phyloP scores from a whole-genome alignment of 2,329 filamentous ascomycete genomes.

The Penicillium sp. region DNA sequence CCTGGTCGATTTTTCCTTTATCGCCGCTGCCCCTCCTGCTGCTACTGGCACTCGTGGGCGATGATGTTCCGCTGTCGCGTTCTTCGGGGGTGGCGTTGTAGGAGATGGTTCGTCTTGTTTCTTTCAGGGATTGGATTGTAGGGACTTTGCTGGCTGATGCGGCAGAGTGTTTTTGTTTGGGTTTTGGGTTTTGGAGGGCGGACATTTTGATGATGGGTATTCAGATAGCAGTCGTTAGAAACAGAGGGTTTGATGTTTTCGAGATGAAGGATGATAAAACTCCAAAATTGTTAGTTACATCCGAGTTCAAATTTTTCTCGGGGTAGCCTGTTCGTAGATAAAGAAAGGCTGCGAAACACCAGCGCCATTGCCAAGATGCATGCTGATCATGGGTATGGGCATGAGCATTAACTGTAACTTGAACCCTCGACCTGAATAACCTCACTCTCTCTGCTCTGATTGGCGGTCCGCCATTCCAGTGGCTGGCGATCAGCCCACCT shows the following conservation, averaged over 20 bases:
- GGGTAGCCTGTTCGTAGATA: background rate
- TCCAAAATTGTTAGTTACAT: background rate
- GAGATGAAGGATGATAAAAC: too few species aligned
- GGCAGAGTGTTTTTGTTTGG: constrained; percentile 1
- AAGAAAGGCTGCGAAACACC: background rate
- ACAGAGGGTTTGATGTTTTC: too few species aligned
- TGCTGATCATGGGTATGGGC: background rate
- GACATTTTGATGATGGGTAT: background rate
- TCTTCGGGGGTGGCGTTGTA: constrained; percentile 10
- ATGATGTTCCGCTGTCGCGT: background rate
- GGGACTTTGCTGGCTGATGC: constrained; percentile 24
- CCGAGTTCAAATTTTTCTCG: background rate
- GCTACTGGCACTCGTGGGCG: background rate
- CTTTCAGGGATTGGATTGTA: constrained; percentile 13
- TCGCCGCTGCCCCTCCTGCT: background rate
- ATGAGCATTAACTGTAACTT: too few species aligned
- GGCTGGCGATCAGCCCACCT: background rate
- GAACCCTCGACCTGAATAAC: background rate
- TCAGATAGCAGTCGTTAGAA: too few species aligned
- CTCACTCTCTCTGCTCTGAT: background rate
- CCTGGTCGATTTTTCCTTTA: constrained; percentile 5
- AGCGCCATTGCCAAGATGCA: background rate
- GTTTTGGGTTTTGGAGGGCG: background rate
- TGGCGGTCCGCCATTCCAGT: background rate
- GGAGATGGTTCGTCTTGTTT: constrained; percentile 20